Conservation (phyloP, 108 stramenopile genomes). For the Cyclotella sp. region DNA sequence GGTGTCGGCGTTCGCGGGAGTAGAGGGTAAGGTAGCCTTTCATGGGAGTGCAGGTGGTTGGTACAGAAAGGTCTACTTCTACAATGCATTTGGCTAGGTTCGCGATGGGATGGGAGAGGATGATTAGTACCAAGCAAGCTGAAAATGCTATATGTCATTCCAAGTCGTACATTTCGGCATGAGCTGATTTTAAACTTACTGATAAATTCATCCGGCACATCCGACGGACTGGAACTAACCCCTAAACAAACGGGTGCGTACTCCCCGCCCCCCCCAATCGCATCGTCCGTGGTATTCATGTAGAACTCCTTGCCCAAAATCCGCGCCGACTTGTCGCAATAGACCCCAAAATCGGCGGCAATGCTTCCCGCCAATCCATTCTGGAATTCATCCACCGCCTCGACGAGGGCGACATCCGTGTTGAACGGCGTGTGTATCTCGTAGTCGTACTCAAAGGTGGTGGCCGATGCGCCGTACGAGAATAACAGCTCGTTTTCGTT, state of each 20-base stretch:
- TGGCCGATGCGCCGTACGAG: neutral
- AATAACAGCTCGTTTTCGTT: neutral
- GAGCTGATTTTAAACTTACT: neutral
- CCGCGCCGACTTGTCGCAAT: neutral
- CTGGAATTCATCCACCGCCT: slow-evolving; percentile 13
- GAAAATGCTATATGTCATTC: neutral
- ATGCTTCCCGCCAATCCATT: slow-evolving; percentile 2
- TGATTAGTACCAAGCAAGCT: neutral
- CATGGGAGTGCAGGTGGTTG: slow-evolving; percentile 15
- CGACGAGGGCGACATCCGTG: neutral
- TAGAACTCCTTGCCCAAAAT: neutral
- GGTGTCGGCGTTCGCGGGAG: neutral
- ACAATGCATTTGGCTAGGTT: slow-evolving; percentile 10
- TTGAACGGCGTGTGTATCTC: slow-evolving; percentile 13
- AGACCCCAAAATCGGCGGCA: neutral
- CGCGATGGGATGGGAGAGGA: neutral
- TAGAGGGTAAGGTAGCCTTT: slow-evolving; percentile 20
- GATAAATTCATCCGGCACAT: slow-evolving; percentile 7
- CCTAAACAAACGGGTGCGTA: slow-evolving; percentile 4
- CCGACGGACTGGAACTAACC: slow-evolving; percentile 6
- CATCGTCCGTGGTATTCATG: neutral
- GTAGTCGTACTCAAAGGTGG: slow-evolving; percentile 8
- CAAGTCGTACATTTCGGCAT: neutral
- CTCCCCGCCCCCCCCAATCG: neutral
- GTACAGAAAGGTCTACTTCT: neutral